These are phyloP conservation scores for Pseudozyma thailandica DNA, from an alignment of 1,284 basidiomycete species.

Conservation along the genomic window DNA sequence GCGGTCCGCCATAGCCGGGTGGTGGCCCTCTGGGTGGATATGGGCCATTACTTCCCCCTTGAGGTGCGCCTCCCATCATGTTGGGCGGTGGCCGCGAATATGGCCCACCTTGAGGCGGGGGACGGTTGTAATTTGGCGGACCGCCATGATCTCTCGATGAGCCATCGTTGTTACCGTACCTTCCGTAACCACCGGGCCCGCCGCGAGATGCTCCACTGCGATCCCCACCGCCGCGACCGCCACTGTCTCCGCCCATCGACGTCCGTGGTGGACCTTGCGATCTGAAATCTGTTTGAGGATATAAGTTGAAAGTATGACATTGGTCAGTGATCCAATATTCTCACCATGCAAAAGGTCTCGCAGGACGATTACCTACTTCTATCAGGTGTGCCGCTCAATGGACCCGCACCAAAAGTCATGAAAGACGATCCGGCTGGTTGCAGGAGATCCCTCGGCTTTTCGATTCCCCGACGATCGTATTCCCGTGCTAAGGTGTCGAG, in stretches of 20 bases:
- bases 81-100: conserved; percentile 44
- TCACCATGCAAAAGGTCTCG: neutral
- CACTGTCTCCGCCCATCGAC: conserved; percentile 20
- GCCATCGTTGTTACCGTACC: conserved; percentile 23
- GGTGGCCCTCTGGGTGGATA: conserved; percentile 40
- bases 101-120: conserved; percentile 26
- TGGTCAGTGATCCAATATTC: neutral
- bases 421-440: conserved; percentile 43
- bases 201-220: conserved; percentile 10
- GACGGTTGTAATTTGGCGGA: conserved; percentile 36
- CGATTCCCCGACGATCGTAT: conserved; percentile 74
- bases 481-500: conserved; percentile 94
- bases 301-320: neutral
- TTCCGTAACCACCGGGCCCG: conserved; percentile 18
- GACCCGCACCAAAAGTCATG: conserved; percentile 53
- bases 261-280: conserved; percentile 32
- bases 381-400: conserved; percentile 42
- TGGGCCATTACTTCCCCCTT: conserved; percentile 16
- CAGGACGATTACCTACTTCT: conserved; percentile 21
- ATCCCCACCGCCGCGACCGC: conserved; percentile 11
- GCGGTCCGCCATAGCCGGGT: conserved; percentile 34
- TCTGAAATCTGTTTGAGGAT: conserved; percentile 21
- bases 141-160: conserved; percentile 20
- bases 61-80: conserved; percentile 24
- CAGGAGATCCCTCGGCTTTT: conserved; percentile 52